A percentile compares a stretch with the other conserved stretches of the same genome.
Evolutionary conservation across 495 filamentous ascomycete genomes (phyloP).

Genomic region (Podospora sp.): DNA sequence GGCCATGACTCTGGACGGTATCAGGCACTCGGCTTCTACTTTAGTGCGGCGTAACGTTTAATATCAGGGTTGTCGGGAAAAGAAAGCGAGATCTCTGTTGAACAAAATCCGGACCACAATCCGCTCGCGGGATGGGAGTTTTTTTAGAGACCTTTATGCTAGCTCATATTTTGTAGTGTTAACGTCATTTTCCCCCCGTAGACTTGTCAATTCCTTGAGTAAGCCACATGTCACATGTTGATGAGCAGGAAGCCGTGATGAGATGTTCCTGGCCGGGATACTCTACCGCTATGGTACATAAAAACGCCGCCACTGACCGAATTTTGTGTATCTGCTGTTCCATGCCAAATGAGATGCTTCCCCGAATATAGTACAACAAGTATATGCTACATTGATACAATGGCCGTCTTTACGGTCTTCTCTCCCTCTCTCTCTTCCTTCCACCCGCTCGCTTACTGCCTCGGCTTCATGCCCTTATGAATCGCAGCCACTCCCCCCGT

Average conservation of each 20-base stretch:
- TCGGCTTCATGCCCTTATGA: conserved; percentile 93
- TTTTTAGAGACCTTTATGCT: conserved; percentile 16
- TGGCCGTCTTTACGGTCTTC: background rate
- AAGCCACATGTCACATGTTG: background rate
- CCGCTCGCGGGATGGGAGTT: conserved; percentile 18
- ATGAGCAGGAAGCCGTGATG: background rate
- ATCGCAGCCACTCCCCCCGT: conserved; percentile 92
- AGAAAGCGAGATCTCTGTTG: conserved; percentile 18
- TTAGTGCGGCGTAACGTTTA: conserved; percentile 9
- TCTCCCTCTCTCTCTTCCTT: conserved; percentile 4
- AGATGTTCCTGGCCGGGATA: background rate
- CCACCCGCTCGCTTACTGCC: conserved; percentile 28
- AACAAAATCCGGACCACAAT: conserved; percentile 11
- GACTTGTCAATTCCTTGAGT: background rate
- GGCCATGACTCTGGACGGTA: conserved; percentile 7
- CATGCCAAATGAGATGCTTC: background rate
- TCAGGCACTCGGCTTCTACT: conserved; percentile 6
- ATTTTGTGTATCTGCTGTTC: background rate
- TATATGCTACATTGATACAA: background rate
- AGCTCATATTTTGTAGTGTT: conserved; percentile 7
- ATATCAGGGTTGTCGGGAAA: conserved; percentile 14
- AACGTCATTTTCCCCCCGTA: conserved; percentile 15
- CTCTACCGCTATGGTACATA: background rate
- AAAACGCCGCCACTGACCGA: background rate
- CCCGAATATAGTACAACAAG: background rate